phyloP scores from a whole-genome alignment of 2,329 filamentous ascomycete species.

The Aotearoamyces nothofagi region DNA sequence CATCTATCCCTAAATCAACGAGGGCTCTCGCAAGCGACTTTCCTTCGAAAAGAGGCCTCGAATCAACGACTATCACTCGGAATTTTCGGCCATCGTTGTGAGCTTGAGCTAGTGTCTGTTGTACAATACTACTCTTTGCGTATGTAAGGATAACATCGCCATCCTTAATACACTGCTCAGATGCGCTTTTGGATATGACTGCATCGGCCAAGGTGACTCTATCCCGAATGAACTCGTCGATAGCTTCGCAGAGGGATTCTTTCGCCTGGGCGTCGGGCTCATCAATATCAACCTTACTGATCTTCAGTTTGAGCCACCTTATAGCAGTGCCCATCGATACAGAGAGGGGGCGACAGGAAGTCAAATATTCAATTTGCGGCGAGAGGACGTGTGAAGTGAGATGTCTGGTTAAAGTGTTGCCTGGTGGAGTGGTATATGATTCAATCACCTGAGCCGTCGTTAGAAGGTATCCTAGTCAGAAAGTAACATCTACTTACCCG shows the following conservation, averaged over 20 bases:
- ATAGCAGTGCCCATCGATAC: conserved; percentile 97
- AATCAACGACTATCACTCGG: conserved; percentile 73
- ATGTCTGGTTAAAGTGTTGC: conserved; percentile 76
- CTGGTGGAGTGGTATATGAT: conserved; percentile 78
- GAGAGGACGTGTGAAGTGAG: conserved; percentile 83
- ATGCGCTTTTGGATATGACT: conserved; percentile 66
- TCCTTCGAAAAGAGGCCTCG: conserved; percentile 54
- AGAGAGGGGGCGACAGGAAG: conserved; percentile 86
- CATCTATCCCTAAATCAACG: conserved; percentile 49
- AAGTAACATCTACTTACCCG: conserved; percentile 48
- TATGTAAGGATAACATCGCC: conserved; percentile 79
- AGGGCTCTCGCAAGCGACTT: conserved; percentile 58
- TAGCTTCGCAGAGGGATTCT: conserved; percentile 58
- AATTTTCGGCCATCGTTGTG: conserved; percentile 58
- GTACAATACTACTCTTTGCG: conserved; percentile 73
- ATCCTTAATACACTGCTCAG: conserved; percentile 53
- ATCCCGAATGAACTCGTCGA: conserved; percentile 83
- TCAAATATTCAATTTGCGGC: conserved; percentile 89
- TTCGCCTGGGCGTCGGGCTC: conserved; percentile 73
- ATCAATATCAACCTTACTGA: conserved; percentile 80
- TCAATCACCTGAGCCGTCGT: conserved; percentile 75
- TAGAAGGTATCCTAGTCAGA: not conserved
- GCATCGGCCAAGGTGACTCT: conserved; percentile 77
- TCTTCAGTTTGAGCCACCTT: conserved; percentile 81
- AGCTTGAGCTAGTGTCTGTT: conserved; percentile 65